Percentiles rank a stretch among this genome's conserved stretches.
Evolutionary conservation across 805 yeast species (phyloP).

Genomic region (Starmerella floricola): DNA sequence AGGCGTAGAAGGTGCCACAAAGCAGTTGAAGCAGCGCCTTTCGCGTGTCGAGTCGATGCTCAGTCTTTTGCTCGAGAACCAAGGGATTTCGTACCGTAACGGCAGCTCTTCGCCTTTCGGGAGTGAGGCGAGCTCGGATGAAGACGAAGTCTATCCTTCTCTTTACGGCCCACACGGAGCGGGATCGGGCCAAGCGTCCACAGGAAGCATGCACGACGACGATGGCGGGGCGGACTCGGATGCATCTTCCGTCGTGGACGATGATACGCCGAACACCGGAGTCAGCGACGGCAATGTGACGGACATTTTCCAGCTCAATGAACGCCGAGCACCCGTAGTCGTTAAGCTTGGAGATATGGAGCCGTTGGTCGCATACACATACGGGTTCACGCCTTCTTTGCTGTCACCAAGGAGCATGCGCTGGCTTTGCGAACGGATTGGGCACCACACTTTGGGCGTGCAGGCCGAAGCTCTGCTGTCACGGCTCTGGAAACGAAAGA

Average conservation of each 20-base stretch:
- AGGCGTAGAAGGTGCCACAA: background rate
- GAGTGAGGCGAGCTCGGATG: background rate
- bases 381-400: slow-evolving; percentile 15
- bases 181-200: too few species aligned
- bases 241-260: background rate
- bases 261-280: too few species aligned
- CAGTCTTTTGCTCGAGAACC: slow-evolving; percentile 12
- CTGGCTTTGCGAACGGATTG: slow-evolving; percentile 17
- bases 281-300: background rate
- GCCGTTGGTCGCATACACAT: slow-evolving; percentile 13
- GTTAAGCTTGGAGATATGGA: slow-evolving; percentile 10
- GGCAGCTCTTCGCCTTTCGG: background rate
- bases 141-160: background rate
- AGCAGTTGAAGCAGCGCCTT: slow-evolving; percentile 15
- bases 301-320: slow-evolving; percentile 9
- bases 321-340: slow-evolving; percentile 14
- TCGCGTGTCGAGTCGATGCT: slow-evolving; percentile 25
- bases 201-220: background rate
- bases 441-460: slow-evolving; percentile 11
- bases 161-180: too few species aligned
- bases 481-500: slow-evolving; percentile 11
- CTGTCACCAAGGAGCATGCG: slow-evolving; percentile 15
- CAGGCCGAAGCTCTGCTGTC: slow-evolving; percentile 10
- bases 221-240: slow-evolving; percentile 4
- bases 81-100: background rate